phyloP scores from a whole-genome alignment of 2,329 filamentous ascomycete genomes.

The Nigrospora osmanthi region DNA sequence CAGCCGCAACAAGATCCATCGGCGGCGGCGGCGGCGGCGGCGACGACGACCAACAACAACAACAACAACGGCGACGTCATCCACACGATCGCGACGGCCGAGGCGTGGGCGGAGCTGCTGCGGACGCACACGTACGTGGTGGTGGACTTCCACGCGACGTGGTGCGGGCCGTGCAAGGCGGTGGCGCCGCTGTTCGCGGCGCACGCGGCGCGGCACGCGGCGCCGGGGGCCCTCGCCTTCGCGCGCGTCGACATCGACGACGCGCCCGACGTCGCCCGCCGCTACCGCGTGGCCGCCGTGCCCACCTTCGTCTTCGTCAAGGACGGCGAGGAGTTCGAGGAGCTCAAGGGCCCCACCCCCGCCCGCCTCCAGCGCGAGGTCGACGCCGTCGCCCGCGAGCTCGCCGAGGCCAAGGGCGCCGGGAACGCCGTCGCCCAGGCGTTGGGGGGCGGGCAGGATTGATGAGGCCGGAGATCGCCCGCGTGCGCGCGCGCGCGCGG shows the following conservation, averaged over 20 bases:
- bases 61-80: no score
- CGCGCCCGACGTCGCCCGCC: constrained; percentile 53
- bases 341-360: constrained; percentile 62
- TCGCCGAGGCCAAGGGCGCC: no score
- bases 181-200: constrained; percentile 57
- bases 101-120: constrained; percentile 30
- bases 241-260: constrained; percentile 68
- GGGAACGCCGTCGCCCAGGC: no score
- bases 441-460: no score
- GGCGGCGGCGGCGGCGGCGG: no score
- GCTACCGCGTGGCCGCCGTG: constrained; percentile 63
- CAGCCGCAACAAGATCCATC: no score
- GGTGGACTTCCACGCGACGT: constrained; percentile 51
- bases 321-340: constrained; percentile 48
- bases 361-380: constrained; percentile 39
- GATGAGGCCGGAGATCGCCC: no score
- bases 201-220: constrained; percentile 36
- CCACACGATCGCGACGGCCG: no score
- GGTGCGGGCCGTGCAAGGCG: constrained; percentile 69
- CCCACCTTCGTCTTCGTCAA: constrained; percentile 66
- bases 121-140: constrained; percentile 43
- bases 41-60: no score
- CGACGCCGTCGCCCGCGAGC: constrained; percentile 43
- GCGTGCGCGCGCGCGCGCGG: no score
- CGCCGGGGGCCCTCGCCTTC: constrained; percentile 49